Conservation (phyloP, 2,329 filamentous ascomycete genomes). For the Fusarium haematococcum region DNA sequence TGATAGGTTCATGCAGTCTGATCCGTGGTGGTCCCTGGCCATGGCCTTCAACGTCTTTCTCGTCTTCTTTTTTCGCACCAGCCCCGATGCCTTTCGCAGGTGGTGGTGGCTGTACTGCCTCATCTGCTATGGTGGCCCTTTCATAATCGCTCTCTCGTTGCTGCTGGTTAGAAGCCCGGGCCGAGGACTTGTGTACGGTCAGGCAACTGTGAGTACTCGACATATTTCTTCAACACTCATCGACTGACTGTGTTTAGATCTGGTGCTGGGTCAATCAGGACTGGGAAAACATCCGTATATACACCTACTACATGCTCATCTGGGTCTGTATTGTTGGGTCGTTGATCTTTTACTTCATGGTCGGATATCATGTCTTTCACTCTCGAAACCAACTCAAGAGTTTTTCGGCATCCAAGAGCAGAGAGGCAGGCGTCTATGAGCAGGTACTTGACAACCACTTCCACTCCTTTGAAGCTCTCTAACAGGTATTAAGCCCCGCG, state of each 20-base stretch:
- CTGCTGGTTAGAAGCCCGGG: constrained; percentile 63
- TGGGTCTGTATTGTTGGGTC: constrained; percentile 70
- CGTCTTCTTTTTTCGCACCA: constrained; percentile 71
- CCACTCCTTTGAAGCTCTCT: not conserved
- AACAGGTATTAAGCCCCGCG: constrained; percentile 31
- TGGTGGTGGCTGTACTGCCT: constrained; percentile 79
- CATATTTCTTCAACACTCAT: not conserved
- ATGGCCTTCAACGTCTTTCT: constrained; percentile 88
- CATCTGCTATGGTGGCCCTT: constrained; percentile 78
- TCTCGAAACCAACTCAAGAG: constrained; percentile 67
- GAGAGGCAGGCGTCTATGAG: constrained; percentile 46
- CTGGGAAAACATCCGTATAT: constrained; percentile 69
- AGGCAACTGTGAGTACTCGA: constrained; percentile 63
- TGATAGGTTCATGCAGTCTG: constrained; percentile 79
- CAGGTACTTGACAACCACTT: constrained; percentile 44
- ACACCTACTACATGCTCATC: constrained; percentile 71
- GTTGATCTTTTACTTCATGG: constrained; percentile 65
- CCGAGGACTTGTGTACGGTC: constrained; percentile 62
- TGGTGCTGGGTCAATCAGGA: constrained; percentile 71
- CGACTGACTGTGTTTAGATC: constrained; percentile 54
- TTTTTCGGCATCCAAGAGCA: constrained; percentile 55
- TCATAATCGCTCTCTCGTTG: constrained; percentile 74
- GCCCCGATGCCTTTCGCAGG: constrained; percentile 75
- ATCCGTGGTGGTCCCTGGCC: constrained; percentile 81
- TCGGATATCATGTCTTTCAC: constrained; percentile 71